phyloP scores from a whole-genome alignment of 2,329 filamentous ascomycete genomes.

The Blastomyces parvus region DNA sequence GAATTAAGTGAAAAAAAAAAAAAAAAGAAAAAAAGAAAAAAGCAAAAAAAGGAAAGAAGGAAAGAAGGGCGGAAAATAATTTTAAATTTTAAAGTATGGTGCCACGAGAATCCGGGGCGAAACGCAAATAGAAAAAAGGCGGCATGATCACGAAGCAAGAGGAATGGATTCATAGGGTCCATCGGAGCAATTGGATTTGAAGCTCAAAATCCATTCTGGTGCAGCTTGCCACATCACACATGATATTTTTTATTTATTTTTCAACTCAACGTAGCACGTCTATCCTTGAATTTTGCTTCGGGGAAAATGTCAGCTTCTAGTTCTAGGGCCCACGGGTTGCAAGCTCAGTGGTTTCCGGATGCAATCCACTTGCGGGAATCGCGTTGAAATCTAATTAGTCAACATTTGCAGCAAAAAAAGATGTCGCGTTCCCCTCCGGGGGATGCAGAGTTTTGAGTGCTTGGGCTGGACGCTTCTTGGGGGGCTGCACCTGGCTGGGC shows the following conservation, averaged over 20 bases:
- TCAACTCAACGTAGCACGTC: constrained; percentile 7
- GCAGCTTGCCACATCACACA: constrained; percentile 8
- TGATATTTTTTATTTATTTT: background rate
- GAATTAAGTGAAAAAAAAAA: background rate
- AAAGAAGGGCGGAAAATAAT: no score
- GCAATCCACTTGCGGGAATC: constrained; percentile 6
- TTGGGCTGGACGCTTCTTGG: background rate
- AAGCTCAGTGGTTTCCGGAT: constrained; percentile 1
- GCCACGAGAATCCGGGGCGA: background rate
- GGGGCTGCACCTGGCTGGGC: background rate
- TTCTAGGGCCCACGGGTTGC: constrained; percentile 5
- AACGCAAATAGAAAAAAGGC: background rate
- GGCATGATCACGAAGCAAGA: background rate
- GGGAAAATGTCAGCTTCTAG: constrained; percentile 6
- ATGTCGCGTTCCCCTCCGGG: background rate
- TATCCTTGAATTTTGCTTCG: constrained; percentile 6
- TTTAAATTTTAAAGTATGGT: background rate
- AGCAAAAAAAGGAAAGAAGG: no score
- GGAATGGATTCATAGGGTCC: constrained; percentile 2
- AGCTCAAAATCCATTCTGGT: background rate
- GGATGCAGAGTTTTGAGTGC: background rate
- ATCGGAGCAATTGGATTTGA: background rate
- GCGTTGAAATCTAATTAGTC: constrained; percentile 5
- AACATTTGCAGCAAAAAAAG: background rate
- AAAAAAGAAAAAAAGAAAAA: background rate